Evolutionary conservation across 2,329 filamentous ascomycete genomes (phyloP).

Genomic region (Fusarium luffae): DNA sequence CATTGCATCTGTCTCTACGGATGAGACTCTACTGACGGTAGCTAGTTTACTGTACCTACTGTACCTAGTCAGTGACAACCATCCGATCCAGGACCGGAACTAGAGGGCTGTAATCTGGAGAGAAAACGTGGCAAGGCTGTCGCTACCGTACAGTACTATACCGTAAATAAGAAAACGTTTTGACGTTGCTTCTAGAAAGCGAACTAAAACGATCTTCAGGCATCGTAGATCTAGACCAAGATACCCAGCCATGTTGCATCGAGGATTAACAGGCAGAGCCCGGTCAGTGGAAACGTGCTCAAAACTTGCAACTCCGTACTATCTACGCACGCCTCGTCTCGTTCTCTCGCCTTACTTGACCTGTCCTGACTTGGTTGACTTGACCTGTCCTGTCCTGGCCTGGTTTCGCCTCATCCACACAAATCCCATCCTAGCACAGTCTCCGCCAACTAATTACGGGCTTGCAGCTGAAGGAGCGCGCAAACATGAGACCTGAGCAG

Average conservation of each 20-base stretch:
- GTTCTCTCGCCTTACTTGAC: not conserved
- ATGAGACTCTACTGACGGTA: not conserved
- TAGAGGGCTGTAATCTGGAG: not conserved
- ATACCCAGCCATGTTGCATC: not conserved
- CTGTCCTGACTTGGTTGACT: not conserved
- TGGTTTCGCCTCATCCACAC: conserved; percentile 7
- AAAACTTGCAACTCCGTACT: not conserved
- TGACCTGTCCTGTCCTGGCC: not conserved
- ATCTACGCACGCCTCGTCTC: not conserved
- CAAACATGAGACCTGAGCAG: not conserved
- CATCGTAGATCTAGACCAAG: conserved; percentile 24
- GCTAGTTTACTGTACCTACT: not conserved
- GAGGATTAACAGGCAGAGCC: not conserved
- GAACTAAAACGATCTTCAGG: conserved; percentile 17
- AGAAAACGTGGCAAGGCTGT: conserved; percentile 5
- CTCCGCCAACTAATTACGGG: conserved; percentile 1
- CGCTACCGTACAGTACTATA: not conserved
- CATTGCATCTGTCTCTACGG: not conserved
- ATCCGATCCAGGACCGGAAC: not conserved
- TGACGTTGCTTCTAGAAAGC: conserved; percentile 19
- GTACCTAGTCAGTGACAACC: not conserved
- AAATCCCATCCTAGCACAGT: not conserved
- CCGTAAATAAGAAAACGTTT: not conserved
- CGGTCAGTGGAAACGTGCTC: conserved; percentile 8
- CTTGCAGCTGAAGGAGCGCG: not conserved